Conservation (phyloP, 2,329 filamentous ascomycete genomes). For the Leptographium radiaticola region DNA sequence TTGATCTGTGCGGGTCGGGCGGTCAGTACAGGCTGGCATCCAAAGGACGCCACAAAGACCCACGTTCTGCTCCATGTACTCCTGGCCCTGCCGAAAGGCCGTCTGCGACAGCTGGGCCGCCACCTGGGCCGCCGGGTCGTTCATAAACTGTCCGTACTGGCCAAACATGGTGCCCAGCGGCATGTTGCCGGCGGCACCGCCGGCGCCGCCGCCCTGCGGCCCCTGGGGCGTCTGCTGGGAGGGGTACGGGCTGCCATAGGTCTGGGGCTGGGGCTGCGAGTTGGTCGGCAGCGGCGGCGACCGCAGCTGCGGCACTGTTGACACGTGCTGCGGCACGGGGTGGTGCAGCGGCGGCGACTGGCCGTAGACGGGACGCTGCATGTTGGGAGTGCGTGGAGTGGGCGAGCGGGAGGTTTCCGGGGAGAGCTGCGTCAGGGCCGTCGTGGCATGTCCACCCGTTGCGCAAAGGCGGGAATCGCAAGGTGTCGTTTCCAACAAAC, state of each 20-base stretch:
- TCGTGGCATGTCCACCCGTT: no score
- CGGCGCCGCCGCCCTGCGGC: slow-evolving; percentile 30
- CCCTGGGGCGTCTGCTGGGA: slow-evolving; percentile 52
- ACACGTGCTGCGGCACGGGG: slow-evolving; percentile 95
- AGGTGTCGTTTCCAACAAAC: neutral
- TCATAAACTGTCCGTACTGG: slow-evolving; percentile 86
- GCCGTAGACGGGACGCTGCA: slow-evolving; percentile 79
- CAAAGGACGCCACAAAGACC: neutral
- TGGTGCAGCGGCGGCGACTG: slow-evolving; percentile 92
- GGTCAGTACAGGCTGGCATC: no score
- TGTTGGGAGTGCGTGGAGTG: slow-evolving; percentile 27
- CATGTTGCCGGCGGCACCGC: slow-evolving; percentile 28
- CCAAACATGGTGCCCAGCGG: slow-evolving; percentile 43
- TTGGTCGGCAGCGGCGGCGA: slow-evolving; percentile 75
- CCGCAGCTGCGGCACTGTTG: slow-evolving; percentile 90
- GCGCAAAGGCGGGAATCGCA: neutral
- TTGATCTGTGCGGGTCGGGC: slow-evolving; percentile 37
- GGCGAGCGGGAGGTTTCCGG: neutral
- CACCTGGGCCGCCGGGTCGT: slow-evolving; percentile 88
- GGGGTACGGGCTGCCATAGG: slow-evolving; percentile 54
- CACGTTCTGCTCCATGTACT: slow-evolving; percentile 95
- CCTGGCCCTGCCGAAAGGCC: slow-evolving; percentile 80
- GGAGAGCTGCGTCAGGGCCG: neutral
- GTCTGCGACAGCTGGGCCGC: slow-evolving; percentile 89
- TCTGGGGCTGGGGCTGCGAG: slow-evolving; percentile 53